Percentiles rank a stretch among this genome's conserved stretches.
Conservation (phyloP, 352 stramenopile genomes). For the Phytophthora melonis region DNA sequence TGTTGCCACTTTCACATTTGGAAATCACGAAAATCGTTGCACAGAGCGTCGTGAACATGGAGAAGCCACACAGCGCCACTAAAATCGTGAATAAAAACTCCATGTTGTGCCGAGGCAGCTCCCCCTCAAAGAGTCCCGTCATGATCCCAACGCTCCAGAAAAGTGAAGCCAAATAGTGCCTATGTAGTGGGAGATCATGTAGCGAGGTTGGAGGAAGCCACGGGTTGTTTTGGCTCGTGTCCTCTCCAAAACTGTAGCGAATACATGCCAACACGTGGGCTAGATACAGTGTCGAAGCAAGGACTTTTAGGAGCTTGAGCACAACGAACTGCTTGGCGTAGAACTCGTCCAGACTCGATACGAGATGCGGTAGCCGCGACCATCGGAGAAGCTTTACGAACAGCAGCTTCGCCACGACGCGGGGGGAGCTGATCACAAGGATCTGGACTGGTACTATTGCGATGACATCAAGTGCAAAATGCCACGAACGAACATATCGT, state of each 20-base stretch:
- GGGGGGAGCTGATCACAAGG: constrained; percentile 4
- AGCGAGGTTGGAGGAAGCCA: neutral
- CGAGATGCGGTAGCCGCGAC: neutral
- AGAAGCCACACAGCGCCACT: neutral
- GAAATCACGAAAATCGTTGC: constrained; percentile 3
- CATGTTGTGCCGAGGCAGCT: neutral
- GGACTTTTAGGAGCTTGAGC: neutral
- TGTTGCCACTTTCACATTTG: constrained; percentile 1
- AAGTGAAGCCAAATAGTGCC: neutral
- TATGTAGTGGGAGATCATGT: neutral
- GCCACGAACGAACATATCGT: constrained; percentile 53
- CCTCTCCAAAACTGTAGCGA: neutral
- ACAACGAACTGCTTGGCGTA: neutral
- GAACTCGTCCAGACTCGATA: neutral
- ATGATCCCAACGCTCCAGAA: constrained; percentile 4
- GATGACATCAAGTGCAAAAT: constrained; percentile 55
- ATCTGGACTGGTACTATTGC: constrained; percentile 42
- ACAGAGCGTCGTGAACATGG: constrained; percentile 4
- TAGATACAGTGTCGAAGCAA: neutral
- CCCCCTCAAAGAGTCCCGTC: neutral
- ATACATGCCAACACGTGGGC: neutral
- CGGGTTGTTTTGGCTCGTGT: neutral
- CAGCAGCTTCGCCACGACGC: constrained; percentile 33
- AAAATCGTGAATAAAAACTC: constrained; percentile 1
- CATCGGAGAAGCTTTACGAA: neutral